These are phyloP conservation scores for Nothophoma quercina DNA, from an alignment of 2,329 filamentous ascomycete genomes.

Conservation along the genomic window DNA sequence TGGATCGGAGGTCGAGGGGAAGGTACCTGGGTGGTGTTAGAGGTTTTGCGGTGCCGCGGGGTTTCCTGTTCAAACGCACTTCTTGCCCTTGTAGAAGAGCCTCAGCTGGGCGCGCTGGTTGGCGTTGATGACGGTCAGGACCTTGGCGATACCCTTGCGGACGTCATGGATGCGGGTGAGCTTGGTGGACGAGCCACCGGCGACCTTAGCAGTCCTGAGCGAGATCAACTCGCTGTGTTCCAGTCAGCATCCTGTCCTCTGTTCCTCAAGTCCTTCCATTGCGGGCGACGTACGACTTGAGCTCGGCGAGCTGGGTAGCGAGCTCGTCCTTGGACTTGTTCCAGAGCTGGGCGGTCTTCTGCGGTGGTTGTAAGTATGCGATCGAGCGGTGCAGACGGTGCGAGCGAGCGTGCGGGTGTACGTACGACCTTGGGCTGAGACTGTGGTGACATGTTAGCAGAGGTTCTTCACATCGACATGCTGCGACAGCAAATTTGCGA, in stretches of 20 bases:
- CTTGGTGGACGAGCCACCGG: constrained; percentile 90
- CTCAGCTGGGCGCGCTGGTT: constrained; percentile 95
- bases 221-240: constrained; percentile 78
- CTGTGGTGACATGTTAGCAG: constrained; percentile 15
- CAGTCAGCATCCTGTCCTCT: constrained; percentile 40
- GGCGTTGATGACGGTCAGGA: constrained; percentile 99
- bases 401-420: constrained; percentile 27
- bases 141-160: constrained; percentile 98
- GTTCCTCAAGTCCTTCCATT: constrained; percentile 10
- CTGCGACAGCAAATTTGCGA: constrained; percentile 29
- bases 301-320: constrained; percentile 68
- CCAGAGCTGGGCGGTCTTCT: constrained; percentile 95
- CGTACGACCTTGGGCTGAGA: constrained; percentile 65
- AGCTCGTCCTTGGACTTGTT: constrained; percentile 99
- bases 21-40: constrained; percentile 66
- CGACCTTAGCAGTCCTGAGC: constrained; percentile 98
- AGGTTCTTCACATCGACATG: constrained; percentile 12
- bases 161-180: constrained; percentile 84
- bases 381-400: constrained; percentile 37
- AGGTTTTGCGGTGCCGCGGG: constrained; percentile 5
- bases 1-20: constrained; percentile 96
- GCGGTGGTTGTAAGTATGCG: constrained; percentile 44
- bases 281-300: constrained; percentile 46
- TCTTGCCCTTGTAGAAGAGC: constrained; percentile 99
- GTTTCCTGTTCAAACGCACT: constrained; percentile 56